Evolutionary conservation across 2,329 filamentous ascomycete genomes (phyloP).

Genomic region (Penicillium crustosum): DNA sequence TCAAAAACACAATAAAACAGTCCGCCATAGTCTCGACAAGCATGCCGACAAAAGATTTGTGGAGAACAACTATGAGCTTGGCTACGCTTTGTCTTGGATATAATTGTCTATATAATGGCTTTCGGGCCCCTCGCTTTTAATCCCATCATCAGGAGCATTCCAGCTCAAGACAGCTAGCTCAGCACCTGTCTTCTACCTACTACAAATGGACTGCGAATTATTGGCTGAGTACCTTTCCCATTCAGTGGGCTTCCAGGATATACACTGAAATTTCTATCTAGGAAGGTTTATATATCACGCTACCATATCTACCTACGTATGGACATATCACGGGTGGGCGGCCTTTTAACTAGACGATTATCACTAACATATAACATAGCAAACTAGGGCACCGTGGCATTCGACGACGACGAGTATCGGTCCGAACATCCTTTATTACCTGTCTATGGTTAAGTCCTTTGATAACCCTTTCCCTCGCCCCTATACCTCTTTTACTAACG

Average conservation of each 20-base stretch:
- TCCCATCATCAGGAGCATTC: background rate
- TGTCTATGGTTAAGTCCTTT: background rate
- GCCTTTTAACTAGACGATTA: background rate
- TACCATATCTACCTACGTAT: background rate
- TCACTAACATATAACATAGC: background rate
- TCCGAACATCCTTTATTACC: background rate
- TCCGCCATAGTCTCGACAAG: background rate
- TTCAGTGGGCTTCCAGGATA: background rate
- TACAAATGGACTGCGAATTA: background rate
- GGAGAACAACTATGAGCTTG: background rate
- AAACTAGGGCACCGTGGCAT: background rate
- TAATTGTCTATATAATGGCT: constrained; percentile 6
- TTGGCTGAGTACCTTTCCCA: background rate
- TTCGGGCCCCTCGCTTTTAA: background rate
- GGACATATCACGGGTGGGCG: background rate
- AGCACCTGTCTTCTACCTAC: background rate
- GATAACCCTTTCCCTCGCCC: background rate
- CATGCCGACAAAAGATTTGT: background rate
- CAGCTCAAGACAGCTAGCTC: background rate
- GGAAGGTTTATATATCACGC: background rate
- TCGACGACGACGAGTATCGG: background rate
- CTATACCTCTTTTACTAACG: background rate
- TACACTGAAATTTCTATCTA: background rate
- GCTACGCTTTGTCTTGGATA: background rate
- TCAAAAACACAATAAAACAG: background rate